Base-by-base conservation (phyloP, 2,329 filamentous ascomycete species). In the Exutisphaerella laricina region DNA sequence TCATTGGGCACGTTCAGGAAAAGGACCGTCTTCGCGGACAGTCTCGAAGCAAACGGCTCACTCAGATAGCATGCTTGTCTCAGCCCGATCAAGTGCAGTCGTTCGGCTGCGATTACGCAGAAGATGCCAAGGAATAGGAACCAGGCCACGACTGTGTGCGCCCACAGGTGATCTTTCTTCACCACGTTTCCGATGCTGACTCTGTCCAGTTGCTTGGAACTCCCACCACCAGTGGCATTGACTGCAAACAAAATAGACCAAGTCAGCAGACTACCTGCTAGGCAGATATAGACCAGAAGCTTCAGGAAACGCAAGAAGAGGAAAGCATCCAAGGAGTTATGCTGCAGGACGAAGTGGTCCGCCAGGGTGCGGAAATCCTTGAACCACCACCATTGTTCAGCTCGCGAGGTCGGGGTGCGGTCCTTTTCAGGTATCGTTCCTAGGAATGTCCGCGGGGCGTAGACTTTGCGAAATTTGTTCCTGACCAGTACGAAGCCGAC, bases 321-420 rank as follows among this genome's bases (percentile, higher is more conserved):
- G 42, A 68, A 73, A 21, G 67, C 69, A 51, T 74, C 71, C 35
- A 74, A 65, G 8, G 69, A 70, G 49, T 69, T 66, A 54, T 71
- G 69, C 49, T 70, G 66, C 34, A 74, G 63, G 16, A 73, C 64
- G 46, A 69, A 70, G 25, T 58, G 58, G 53, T 72, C 70, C 21
- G 64, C 57, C 32, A 72, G 66, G 54, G 51, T 56, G 17, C 62
- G 59, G 50, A 70, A 71, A 42, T 70, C 66, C 5, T 60, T 63
- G 39, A 79, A 68, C 76, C 77, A 80, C 32, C 52, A 54, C 20
- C 39, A 42, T 9, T 58, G 56, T 12, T 49, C 41, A 1, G 54
- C 49, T 13, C 48, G 46, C 12, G 52, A 53, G 3, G 50, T 46
- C 13, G 59, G 59, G 5, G 60, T 63, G 5, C 59, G 51, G 38